These are phyloP conservation scores for Litchi chinensis DNA, from an alignment of 345 rosid genomes.

Conservation along the genomic window DNA sequence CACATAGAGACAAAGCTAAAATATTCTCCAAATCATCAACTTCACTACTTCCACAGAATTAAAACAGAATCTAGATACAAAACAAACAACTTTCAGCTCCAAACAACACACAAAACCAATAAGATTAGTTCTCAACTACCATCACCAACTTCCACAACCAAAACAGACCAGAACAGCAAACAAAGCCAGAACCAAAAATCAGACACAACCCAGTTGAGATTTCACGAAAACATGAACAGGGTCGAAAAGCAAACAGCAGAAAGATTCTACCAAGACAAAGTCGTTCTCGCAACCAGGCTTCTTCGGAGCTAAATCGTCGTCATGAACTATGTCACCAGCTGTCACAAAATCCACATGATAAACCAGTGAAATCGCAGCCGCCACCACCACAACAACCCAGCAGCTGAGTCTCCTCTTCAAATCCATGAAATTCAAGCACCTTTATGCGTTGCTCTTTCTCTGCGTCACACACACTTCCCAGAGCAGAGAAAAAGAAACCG, in stretches of 20 bases:
- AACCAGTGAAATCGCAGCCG: constrained; percentile 50
- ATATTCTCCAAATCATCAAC: neutral
- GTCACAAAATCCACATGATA: constrained; percentile 44
- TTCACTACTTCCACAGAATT: constrained; percentile 3
- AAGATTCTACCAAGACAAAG: constrained; percentile 76
- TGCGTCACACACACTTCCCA: constrained; percentile 27
- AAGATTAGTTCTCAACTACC: neutral
- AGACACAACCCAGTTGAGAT: constrained; percentile 36
- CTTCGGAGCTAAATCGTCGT: constrained; percentile 88
- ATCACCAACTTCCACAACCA: neutral
- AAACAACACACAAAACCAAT: constrained; percentile 2
- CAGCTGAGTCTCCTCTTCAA: constrained; percentile 36
- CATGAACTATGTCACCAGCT: constrained; percentile 93
- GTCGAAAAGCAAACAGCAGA: constrained; percentile 21
- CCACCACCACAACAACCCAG: constrained; percentile 22
- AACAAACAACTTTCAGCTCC: constrained; percentile 2
- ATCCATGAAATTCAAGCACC: constrained; percentile 55
- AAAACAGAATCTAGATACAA: neutral
- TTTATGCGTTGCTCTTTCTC: constrained; percentile 16
- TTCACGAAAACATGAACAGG: constrained; percentile 25
- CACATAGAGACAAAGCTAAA: neutral
- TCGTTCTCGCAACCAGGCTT: constrained; percentile 99
- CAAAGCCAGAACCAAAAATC: constrained; percentile 13
- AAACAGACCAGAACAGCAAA: neutral
- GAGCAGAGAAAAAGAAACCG: neutral